A percentile compares a stretch with the other conserved stretches of the same genome.
Conservation (phyloP, 108 stramenopile genomes). For the Aureococcus anophagefferens region DNA sequence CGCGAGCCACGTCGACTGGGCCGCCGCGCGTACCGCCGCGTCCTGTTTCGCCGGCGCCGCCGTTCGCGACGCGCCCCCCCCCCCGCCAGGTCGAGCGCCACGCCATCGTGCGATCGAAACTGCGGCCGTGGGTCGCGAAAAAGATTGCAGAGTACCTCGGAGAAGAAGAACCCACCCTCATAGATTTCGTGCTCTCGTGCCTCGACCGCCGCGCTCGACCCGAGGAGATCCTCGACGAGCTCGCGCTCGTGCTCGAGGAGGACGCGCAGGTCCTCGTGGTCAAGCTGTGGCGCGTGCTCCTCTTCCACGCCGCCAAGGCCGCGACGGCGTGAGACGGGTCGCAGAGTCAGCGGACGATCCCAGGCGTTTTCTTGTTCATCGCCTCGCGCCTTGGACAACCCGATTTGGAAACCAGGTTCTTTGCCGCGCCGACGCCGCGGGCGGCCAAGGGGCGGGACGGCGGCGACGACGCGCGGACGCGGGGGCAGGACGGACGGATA, state of each 20-base stretch:
- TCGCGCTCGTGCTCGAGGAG: slow-evolving; percentile 28
- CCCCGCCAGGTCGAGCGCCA: background rate
- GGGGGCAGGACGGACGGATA: too few relatives aligned
- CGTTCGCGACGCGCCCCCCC: too few relatives aligned
- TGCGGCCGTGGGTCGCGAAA: slow-evolving; percentile 31
- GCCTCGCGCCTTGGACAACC: too few relatives aligned
- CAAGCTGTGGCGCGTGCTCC: slow-evolving; percentile 36
- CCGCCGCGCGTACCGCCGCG: slow-evolving; percentile 1
- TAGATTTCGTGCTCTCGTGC: slow-evolving; percentile 26
- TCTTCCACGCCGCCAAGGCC: slow-evolving; percentile 19
- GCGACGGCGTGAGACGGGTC: background rate
- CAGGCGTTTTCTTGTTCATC: too few relatives aligned
- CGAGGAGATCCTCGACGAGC: slow-evolving; percentile 19
- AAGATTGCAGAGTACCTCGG: slow-evolving; percentile 34
- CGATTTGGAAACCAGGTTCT: too few relatives aligned
- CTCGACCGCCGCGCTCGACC: slow-evolving; percentile 21
- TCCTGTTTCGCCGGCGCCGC: too few relatives aligned
- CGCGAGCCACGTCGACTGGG: slow-evolving; percentile 29
- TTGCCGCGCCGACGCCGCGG: too few relatives aligned
- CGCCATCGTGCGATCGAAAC: slow-evolving; percentile 20
- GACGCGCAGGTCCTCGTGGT: slow-evolving; percentile 30
- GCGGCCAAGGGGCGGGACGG: too few relatives aligned
- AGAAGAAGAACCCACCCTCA: slow-evolving; percentile 30
- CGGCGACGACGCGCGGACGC: too few relatives aligned
- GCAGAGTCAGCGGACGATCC: too few relatives aligned